Percentiles rank a stretch among this genome's conserved stretches.
Conservation (phyloP, 768 basidiomycete species). For the Tylopilus vinaceipallidus region DNA sequence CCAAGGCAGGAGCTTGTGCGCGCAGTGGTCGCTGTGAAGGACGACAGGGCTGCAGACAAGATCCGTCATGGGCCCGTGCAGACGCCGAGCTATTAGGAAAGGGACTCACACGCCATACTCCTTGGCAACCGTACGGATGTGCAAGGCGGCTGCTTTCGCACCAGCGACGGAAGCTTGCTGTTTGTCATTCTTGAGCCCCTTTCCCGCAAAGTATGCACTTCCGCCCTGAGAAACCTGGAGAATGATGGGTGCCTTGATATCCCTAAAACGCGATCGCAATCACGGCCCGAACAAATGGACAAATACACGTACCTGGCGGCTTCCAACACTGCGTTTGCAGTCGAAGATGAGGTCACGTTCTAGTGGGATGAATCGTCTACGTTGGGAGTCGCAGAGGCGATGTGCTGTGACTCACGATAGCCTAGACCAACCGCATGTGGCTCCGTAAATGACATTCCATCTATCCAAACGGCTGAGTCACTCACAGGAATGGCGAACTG, state of each 20-base stretch:
- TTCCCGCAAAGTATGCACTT: constrained; percentile 93
- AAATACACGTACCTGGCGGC: constrained; percentile 69
- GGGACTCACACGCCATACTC: constrained; percentile 84
- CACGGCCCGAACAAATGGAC: constrained; percentile 1
- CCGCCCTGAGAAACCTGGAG: constrained; percentile 98
- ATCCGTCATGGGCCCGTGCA: no score
- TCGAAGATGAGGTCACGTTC: constrained; percentile 97
- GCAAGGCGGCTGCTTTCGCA: constrained; percentile 88
- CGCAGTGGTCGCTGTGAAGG: constrained; percentile 98
- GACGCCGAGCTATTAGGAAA: no score
- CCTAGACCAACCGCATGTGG: constrained; percentile 39
- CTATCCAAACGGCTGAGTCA: constrained; percentile 13
- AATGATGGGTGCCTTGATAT: constrained; percentile 97
- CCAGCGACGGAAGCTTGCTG: constrained; percentile 96
- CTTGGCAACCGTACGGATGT: constrained; percentile 84
- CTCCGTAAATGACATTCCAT: background rate
- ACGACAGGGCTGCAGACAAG: constrained; percentile 81
- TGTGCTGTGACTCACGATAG: constrained; percentile 58
- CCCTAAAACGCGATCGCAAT: constrained; percentile 44
- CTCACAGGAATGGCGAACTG: constrained; percentile 86
- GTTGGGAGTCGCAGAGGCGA: background rate
- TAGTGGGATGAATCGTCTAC: constrained; percentile 29
- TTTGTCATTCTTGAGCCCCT: constrained; percentile 91
- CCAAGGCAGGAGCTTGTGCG: constrained; percentile 96
- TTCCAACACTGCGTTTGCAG: constrained; percentile 91